These are phyloP conservation scores for Mucor mucedo DNA, from an alignment of 371 early-diverging fungal species.

Conservation along the genomic window DNA sequence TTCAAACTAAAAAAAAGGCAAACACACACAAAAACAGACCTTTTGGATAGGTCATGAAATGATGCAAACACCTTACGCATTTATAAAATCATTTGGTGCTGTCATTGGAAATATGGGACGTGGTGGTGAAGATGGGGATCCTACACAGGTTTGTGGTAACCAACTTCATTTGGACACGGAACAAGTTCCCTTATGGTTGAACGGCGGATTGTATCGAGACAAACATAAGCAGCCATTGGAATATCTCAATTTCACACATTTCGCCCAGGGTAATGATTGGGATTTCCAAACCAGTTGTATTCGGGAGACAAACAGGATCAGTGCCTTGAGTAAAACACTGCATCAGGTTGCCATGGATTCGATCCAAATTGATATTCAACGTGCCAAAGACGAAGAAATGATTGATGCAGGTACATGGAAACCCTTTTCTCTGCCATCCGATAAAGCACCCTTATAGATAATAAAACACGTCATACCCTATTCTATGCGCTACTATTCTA, in stretches of 20 bases:
- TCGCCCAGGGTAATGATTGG: slow-evolving; percentile 33
- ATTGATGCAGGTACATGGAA: slow-evolving; percentile 23
- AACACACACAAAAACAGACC: slow-evolving; percentile 27
- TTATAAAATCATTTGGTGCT: slow-evolving; percentile 57
- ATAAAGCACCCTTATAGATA: too few species aligned
- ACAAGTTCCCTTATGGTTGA: slow-evolving; percentile 50
- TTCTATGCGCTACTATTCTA: too few species aligned
- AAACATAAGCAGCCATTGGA: slow-evolving; percentile 35
- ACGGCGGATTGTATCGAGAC: slow-evolving; percentile 52
- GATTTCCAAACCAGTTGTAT: slow-evolving; percentile 35
- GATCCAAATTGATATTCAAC: slow-evolving; percentile 24
- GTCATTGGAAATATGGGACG: slow-evolving; percentile 54
- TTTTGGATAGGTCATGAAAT: slow-evolving; percentile 66
- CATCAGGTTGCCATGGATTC: slow-evolving; percentile 19
- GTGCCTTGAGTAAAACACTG: slow-evolving; percentile 11
- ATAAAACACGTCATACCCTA: too few species aligned
- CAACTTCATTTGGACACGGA: slow-evolving; percentile 48
- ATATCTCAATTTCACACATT: slow-evolving; percentile 43
- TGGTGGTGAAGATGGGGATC: slow-evolving; percentile 44
- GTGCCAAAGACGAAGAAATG: slow-evolving; percentile 19
- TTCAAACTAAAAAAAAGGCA: too few species aligned
- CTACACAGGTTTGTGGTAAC: slow-evolving; percentile 53
- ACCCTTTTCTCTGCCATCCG: background rate
- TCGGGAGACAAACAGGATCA: slow-evolving; percentile 28
- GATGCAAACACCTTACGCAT: slow-evolving; percentile 62